Base-by-base conservation (phyloP, 2,329 filamentous ascomycete genomes). In the Xylaria sp. region DNA sequence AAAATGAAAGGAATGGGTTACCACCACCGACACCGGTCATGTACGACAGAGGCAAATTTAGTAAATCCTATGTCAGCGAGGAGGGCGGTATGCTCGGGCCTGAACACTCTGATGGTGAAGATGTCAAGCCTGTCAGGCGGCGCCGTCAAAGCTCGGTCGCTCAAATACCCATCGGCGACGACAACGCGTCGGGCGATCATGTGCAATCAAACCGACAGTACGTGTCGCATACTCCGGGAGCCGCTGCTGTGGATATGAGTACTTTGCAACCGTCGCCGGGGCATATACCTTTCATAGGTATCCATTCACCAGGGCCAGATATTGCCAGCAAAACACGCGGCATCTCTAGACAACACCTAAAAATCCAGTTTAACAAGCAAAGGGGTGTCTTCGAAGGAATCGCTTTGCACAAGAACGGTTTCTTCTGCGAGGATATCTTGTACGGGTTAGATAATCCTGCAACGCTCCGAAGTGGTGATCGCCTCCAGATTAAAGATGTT, bases 311-410 rank as follows among this genome's bases (percentile, higher is more conserved):
- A 0, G 82, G 82, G 1, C 82, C 82, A 4, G 78, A 83, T 53
- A 83, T 84, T 61, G 82, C 84, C 2, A 78, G 73, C 61, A 84
- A 82, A 63, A 90, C 89, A 54, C 89, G 88, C 69, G 83, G 82
- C 54, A 92, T 92, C 57, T 92, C 89, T 2, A 80, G 89, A 62
- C 78, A 88, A 66, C 90, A 93, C 71, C 77, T 90, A 53, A 87
- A 85, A 67, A 90, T 93, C 66, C 78, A 82, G 52, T 92, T 87
- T 74, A 88, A 89, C 67, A 78, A 82, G 62, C 76, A 83, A 10
- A 79, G 79, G 47, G 79, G 83, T 18, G 76, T 83, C 5, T 92
- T 90, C 68, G 84, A 90, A 69, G 83, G 89, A 52, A 78, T 80
- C 23, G 79, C 81, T 0, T 67, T 85, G 7, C 82, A 85, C 64